These are phyloP conservation scores for Globisporangium ultimum DNA, from an alignment of 352 stramenopile genomes.

Conservation along the genomic window DNA sequence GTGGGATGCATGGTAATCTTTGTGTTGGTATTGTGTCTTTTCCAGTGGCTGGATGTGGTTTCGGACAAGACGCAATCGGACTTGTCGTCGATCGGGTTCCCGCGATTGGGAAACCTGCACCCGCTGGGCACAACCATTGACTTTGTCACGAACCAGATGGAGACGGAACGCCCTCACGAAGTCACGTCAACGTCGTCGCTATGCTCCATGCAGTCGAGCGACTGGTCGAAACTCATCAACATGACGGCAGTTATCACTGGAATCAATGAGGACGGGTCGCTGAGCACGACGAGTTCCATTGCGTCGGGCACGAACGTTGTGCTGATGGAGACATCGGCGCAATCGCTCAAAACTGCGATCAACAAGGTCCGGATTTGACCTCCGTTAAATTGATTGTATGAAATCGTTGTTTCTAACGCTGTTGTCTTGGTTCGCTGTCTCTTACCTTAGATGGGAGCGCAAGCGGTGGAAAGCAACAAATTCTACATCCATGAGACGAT, in stretches of 20 bases:
- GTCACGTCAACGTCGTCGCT: slow-evolving; percentile 56
- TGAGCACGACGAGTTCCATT: slow-evolving; percentile 82
- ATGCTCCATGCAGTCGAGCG: slow-evolving; percentile 75
- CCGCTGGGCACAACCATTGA: slow-evolving; percentile 80
- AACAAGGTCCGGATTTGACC: slow-evolving; percentile 47
- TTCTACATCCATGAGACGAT: slow-evolving; percentile 83
- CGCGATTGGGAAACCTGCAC: slow-evolving; percentile 78
- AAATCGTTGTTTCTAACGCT: not conserved
- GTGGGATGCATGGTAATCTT: too few relatives aligned
- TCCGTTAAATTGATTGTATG: too few relatives aligned
- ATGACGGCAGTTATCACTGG: slow-evolving; percentile 84
- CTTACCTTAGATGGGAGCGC: slow-evolving; percentile 54
- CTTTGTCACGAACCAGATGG: slow-evolving; percentile 73
- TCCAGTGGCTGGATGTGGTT: slow-evolving; percentile 72
- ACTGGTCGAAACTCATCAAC: slow-evolving; percentile 83
- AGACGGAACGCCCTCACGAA: slow-evolving; percentile 48
- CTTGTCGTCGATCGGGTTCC: slow-evolving; percentile 73
- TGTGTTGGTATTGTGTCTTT: not conserved
- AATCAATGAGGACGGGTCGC: slow-evolving; percentile 77
- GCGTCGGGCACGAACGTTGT: slow-evolving; percentile 75
- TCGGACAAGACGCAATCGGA: slow-evolving; percentile 74
- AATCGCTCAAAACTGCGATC: slow-evolving; percentile 80
- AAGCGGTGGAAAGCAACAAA: slow-evolving; percentile 72
- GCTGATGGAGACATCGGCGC: slow-evolving; percentile 83
- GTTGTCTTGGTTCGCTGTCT: not conserved